A percentile compares a stretch with the other conserved stretches of the same genome.
These are phyloP conservation scores for Amanita inopinata DNA, from an alignment of 768 basidiomycete genomes.

Conservation along the genomic window DNA sequence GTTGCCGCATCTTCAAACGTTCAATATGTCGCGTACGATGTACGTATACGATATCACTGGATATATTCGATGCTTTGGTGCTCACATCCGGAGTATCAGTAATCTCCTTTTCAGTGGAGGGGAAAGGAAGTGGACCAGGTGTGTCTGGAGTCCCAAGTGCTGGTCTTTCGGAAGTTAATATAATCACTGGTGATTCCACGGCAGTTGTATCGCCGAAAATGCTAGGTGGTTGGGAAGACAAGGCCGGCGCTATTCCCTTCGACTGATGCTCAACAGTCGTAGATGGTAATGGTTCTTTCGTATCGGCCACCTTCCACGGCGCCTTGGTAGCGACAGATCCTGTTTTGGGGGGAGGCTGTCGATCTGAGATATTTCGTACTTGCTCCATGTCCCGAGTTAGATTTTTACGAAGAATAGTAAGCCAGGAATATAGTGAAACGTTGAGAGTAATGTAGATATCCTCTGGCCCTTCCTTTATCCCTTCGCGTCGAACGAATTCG, in stretches of 20 bases:
- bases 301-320: neutral
- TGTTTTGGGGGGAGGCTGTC: constrained; percentile 30
- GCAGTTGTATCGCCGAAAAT: too few species aligned
- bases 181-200: too few species aligned
- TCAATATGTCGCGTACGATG: constrained; percentile 60
- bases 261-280: too few species aligned
- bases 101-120: too few species aligned
- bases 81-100: neutral
- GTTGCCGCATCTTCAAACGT: constrained; percentile 73
- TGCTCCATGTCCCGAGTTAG: constrained; percentile 72
- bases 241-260: too few species aligned
- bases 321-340: constrained; percentile 9
- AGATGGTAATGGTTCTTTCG: constrained; percentile 31
- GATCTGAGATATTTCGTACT: constrained; percentile 47
- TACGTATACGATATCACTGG: constrained; percentile 35
- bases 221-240: too few species aligned
- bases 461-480: constrained; percentile 41
- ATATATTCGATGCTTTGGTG: neutral
- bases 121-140: constrained; percentile 7
- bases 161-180: too few species aligned
- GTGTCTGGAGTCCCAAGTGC: neutral
- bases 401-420: constrained; percentile 68
- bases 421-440: constrained; percentile 73
- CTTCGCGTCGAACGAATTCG: constrained; percentile 46
- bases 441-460: constrained; percentile 84